Evolutionary conservation across 495 filamentous ascomycete species (phyloP), one percentile per base, ranked within the genome.

Genomic region (Talaromyces trachyspermus): DNA sequence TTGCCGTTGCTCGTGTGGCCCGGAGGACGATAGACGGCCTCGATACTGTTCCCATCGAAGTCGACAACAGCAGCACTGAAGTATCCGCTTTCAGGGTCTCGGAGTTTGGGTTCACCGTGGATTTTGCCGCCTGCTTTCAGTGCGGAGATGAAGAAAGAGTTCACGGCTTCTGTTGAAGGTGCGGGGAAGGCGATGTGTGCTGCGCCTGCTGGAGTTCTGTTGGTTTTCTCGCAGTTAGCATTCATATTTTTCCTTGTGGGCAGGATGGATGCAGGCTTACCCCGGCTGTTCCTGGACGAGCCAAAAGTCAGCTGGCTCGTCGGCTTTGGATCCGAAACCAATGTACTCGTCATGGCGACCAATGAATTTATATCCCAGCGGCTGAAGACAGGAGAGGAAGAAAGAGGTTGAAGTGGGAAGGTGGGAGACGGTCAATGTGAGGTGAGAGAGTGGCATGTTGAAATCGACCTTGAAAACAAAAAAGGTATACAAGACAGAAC

Each of bases 371-470:
- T 92, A 81, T 17, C 85, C 85, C 15, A 94, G 69, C 0, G 88
- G 85, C 50, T 85, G 81, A 37, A 83, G 69, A 54, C 88, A 76
- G 49, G 83, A 75, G 4, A 89, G 76, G 63, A 86, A 95, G 70
- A 90, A 91, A 1, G 85, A 90, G 35, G 79, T 81, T 6, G 86
- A 83, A 15, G 80, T 81, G 6, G 87, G 80, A 30, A 92, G 82
- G 59, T 90, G 79, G 37, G 79, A 81, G 56, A 91, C 88, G 18
- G 74, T 79, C 36, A 83, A 65, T 49, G 72, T 75, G 49, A 81
- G 64, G 54, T 81, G 72, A 20, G 78, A 77, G 49, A 80, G 60
- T 49, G 77, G 75, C 79, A 81, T 82, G 48, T 27, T 49, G 25
- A 41, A 12, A 43, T 45, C 22, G 15, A 48, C 46, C 40, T 46